Base-by-base conservation (phyloP, 208 protist genomes). In the Wallacemonas rigidus region DNA sequence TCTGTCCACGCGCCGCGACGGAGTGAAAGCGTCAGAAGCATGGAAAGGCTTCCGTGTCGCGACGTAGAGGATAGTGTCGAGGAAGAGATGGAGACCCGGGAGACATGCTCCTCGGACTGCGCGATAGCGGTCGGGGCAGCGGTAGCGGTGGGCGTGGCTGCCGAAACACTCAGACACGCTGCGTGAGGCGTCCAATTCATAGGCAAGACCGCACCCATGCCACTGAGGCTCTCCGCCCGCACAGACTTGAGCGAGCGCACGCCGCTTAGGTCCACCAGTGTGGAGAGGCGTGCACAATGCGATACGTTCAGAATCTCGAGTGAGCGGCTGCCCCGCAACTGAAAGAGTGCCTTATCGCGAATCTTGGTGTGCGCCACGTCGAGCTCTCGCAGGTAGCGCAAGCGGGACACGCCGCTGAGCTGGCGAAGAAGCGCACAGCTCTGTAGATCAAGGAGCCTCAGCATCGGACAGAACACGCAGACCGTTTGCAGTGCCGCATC, bases 391-490 rank as follows among this genome's bases (percentile, higher is more conserved):
- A 89, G 71, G 14, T 65, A 62, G 45, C 63, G 72, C 1, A 89
- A 65, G n/a, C 55, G 36, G 5, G 58, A 57, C 35, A 95, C 40
- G 8, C 72, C 77, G 45, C 48, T 26, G 9, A 92, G 76, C 2
- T 69, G 72, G 12, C 75, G 77, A 6, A 95, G 67, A 36, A 67
- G 51, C 36, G 58, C 45, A 67, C 90, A 95, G 45, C 83, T 71
- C 39, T 75, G 74, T 9, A 95, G 64, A 69, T 92, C 81, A 0
- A 95, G 81, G 44, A 68, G 63, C 14, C 58, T 73, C 56, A 80
- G 64, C 38, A 50, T 56, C 1, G 40, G 57, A 50, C 65, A 67
- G 45, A 57, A 48, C 26, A 41, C 36, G 3, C 63, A 43, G 43
- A 76, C 11, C 35, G 51, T 39, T 36, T 53, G 12, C 47, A 69